Evolutionary conservation across 306 rosid species (phyloP).

Genomic region (Erythrophleum fordii): DNA sequence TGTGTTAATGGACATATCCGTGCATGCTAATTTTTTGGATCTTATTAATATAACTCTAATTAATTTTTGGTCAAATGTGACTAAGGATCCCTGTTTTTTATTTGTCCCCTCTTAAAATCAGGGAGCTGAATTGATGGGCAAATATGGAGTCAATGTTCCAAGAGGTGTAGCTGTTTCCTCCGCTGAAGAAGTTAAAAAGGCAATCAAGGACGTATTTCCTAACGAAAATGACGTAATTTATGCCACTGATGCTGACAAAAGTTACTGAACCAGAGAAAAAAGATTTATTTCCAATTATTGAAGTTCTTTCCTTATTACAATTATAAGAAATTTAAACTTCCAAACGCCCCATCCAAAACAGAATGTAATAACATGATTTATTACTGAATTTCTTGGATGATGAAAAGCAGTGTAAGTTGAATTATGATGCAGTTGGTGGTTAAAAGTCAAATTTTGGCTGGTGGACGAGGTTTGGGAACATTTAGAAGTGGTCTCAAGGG

Average conservation of each 20-base stretch:
- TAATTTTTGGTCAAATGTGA: not conserved
- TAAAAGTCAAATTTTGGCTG: slow-evolving; percentile 71
- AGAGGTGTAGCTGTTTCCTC: slow-evolving; percentile 25
- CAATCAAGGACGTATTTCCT: slow-evolving; percentile 66
- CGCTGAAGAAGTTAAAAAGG: not conserved
- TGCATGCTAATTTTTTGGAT: slow-evolving; percentile 13
- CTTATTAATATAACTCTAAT: not conserved
- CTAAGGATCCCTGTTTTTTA: not conserved
- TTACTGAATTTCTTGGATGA: not conserved
- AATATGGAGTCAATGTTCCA: slow-evolving; percentile 75
- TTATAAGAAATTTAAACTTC: not conserved
- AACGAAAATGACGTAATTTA: slow-evolving; percentile 1
- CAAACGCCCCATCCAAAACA: not conserved
- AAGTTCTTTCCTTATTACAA: not conserved
- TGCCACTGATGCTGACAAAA: slow-evolving; percentile 1
- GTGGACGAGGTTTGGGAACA: slow-evolving; percentile 96
- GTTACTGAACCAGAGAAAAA: not conserved
- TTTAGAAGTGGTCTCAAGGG: slow-evolving; percentile 91
- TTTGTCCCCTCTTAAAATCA: slow-evolving; percentile 51
- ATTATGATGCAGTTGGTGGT: slow-evolving; percentile 24
- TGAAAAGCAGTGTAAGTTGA: slow-evolving; percentile 37
- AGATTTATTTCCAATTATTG: not conserved
- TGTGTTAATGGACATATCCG: not conserved
- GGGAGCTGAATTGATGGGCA: slow-evolving; percentile 94
- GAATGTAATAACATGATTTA: not conserved